Evolutionary conservation across 2,329 filamentous ascomycete species (phyloP).

Genomic region (Botrytis paeoniae): DNA sequence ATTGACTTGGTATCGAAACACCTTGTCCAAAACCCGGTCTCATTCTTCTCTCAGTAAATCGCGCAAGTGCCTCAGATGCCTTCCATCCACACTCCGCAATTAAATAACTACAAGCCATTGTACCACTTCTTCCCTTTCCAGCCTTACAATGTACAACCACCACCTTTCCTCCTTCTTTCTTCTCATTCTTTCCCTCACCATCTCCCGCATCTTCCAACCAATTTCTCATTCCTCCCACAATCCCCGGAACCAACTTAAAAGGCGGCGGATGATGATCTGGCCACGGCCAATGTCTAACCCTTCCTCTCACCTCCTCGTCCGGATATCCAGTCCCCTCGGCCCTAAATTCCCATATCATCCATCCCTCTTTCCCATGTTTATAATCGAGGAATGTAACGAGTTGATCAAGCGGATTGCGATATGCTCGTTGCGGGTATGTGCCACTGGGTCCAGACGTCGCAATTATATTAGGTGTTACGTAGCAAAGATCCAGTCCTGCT

Average conservation of each 20-base stretch:
- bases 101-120: conserved; percentile 81
- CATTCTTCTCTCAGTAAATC: conserved; percentile 85
- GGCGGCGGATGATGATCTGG: conserved; percentile 97
- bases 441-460: conserved; percentile 79
- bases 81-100: conserved; percentile 81
- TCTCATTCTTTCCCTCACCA: conserved; percentile 29
- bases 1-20: conserved; percentile 88
- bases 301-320: conserved; percentile 79
- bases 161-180: conserved; percentile 52
- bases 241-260: conserved; percentile 81
- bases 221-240: conserved; percentile 88
- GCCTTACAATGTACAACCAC: conserved; percentile 96
- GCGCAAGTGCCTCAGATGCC: conserved; percentile 58
- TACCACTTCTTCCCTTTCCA: conserved; percentile 90
- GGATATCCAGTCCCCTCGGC: conserved; percentile 96
- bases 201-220: conserved; percentile 62
- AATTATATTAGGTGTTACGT: conserved; percentile 77
- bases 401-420: conserved; percentile 86
- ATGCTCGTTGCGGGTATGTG: conserved; percentile 86
- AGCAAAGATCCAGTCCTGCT: conserved; percentile 89
- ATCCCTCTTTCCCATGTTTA: conserved; percentile 71
- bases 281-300: conserved; percentile 90
- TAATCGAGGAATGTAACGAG: conserved; percentile 84
- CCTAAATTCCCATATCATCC: conserved; percentile 97
- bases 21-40: conserved; percentile 82